phyloP scores from a whole-genome alignment of 2,329 filamentous ascomycete species.

The Berkeleyomyces rouxiae region DNA sequence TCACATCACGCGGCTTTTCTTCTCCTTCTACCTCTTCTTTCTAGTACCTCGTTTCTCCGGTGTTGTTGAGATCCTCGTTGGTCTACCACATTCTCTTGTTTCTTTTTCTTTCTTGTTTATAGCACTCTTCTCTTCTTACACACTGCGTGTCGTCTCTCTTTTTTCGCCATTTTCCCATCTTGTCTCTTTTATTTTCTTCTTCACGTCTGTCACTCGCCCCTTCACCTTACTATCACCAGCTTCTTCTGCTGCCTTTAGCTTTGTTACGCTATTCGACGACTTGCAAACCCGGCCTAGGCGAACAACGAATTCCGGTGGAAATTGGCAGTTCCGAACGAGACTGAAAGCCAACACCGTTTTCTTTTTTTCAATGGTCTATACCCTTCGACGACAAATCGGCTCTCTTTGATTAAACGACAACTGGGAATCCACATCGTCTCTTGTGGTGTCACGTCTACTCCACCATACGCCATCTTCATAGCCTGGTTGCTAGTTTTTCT shows the following conservation, averaged over 20 bases:
- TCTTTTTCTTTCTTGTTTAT: not conserved
- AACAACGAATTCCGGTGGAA: not conserved
- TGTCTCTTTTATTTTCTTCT: not conserved
- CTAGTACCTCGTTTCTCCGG: not conserved
- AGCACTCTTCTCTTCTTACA: not conserved
- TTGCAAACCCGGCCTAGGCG: not conserved
- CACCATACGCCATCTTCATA: not conserved
- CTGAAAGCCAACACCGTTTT: not conserved
- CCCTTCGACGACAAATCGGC: not conserved
- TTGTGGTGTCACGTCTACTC: not conserved
- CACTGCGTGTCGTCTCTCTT: slow-evolving; percentile 10
- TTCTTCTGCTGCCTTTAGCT: not conserved
- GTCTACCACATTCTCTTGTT: not conserved
- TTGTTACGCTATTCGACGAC: not conserved
- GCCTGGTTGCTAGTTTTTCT: slow-evolving; percentile 9
- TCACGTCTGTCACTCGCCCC: not conserved
- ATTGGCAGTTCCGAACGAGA: not conserved
- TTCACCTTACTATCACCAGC: not conserved
- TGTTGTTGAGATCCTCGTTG: not conserved
- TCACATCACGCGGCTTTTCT: not conserved
- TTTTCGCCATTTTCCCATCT: not conserved
- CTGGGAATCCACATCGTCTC: not conserved
- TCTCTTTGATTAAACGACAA: not conserved
- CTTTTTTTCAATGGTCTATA: not conserved
- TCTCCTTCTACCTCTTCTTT: not conserved